Conservation (phyloP, 108 stramenopile species). For the Skeletonema costatum region DNA sequence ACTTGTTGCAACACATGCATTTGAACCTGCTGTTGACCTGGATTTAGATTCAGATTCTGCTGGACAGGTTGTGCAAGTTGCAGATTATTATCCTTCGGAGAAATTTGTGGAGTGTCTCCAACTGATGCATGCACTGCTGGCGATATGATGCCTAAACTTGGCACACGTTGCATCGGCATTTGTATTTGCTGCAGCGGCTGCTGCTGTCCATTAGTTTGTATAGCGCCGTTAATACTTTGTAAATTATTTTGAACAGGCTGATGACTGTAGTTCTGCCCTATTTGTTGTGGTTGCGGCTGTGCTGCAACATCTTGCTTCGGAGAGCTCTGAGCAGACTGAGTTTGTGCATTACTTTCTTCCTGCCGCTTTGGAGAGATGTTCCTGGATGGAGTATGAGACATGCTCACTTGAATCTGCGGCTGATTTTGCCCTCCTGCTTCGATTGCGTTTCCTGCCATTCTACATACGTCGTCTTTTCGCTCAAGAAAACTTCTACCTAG, state of each 20-base stretch:
- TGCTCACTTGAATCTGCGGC: not conserved
- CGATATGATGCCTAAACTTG: not conserved
- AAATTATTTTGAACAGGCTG: not conserved
- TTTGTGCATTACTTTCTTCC: not conserved
- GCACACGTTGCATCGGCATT: not conserved
- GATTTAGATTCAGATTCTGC: not conserved
- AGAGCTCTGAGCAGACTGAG: not conserved
- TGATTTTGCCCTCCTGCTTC: not conserved
- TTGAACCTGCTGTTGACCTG: not conserved
- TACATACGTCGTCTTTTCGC: not conserved
- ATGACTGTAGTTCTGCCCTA: not conserved
- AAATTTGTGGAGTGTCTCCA: not conserved
- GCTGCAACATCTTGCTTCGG: not conserved
- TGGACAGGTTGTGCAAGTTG: not conserved
- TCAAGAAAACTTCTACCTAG: not conserved
- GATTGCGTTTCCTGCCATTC: not conserved
- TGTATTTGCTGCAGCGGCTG: not conserved
- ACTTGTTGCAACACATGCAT: constrained; percentile 9
- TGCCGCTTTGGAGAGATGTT: not conserved
- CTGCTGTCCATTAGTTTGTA: not conserved
- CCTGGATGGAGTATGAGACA: not conserved
- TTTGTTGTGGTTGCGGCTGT: not conserved
- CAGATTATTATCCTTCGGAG: not conserved
- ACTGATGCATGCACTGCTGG: not conserved
- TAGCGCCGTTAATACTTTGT: not conserved